These are phyloP conservation scores for Trametes cingulata DNA, from an alignment of 768 basidiomycete genomes.

Conservation along the genomic window DNA sequence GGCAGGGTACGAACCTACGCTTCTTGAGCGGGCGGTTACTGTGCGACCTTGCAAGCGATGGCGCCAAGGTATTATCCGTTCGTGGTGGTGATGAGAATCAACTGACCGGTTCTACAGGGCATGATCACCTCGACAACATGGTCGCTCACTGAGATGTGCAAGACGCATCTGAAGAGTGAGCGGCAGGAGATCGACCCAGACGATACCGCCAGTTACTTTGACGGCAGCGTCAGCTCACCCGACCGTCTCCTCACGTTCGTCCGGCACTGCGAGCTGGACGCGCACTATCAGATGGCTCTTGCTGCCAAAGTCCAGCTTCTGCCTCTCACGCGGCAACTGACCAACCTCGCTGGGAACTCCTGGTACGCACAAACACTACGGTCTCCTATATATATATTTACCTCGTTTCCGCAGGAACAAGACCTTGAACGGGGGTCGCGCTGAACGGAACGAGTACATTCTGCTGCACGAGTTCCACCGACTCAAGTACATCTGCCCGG, in stretches of 20 bases:
- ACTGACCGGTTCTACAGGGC: slow-evolving; percentile 47
- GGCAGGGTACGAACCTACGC: slow-evolving; percentile 79
- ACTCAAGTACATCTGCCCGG: slow-evolving; percentile 94
- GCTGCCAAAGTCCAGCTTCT: slow-evolving; percentile 91
- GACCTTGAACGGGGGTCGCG: slow-evolving; percentile 94
- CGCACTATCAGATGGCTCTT: slow-evolving; percentile 97
- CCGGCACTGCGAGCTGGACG: slow-evolving; percentile 92
- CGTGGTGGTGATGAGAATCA: neutral
- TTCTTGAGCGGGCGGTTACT: slow-evolving; percentile 85
- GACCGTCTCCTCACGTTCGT: slow-evolving; percentile 85
- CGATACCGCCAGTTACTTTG: slow-evolving; percentile 89
- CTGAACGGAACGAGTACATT: slow-evolving; percentile 99
- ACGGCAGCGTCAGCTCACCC: slow-evolving; percentile 74
- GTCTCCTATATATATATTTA: neutral
- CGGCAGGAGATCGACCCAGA: slow-evolving; percentile 96
- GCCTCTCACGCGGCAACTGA: slow-evolving; percentile 89
- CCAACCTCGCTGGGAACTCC: slow-evolving; percentile 93
- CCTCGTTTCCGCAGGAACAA: slow-evolving; percentile 70
- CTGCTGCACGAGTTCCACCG: slow-evolving; percentile 96
- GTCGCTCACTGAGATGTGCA: slow-evolving; percentile 97
- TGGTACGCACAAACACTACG: slow-evolving; percentile 57
- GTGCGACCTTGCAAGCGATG: slow-evolving; percentile 93
- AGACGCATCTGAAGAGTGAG: slow-evolving; percentile 80
- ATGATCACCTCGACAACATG: slow-evolving; percentile 98
- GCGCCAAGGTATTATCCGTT: slow-evolving; percentile 69